A percentile compares a stretch with the other conserved stretches of the same genome.
Evolutionary conservation across 1,284 basidiomycete species (phyloP).

Genomic region (Chondrostereum purpureum): DNA sequence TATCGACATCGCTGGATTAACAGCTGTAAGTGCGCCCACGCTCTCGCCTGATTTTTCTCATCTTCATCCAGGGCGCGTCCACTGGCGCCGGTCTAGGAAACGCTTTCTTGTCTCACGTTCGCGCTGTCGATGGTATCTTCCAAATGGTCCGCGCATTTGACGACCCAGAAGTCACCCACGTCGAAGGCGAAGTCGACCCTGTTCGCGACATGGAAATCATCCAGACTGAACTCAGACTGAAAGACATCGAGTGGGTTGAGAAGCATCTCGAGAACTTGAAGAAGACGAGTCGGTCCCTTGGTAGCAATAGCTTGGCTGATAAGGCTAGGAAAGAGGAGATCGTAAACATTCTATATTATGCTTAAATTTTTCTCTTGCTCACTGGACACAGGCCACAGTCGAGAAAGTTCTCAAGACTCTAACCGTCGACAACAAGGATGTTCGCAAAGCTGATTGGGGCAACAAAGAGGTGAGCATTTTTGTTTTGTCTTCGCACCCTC

Average conservation of each 20-base stretch:
- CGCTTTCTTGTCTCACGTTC: slow-evolving; percentile 95
- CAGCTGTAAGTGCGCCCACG: slow-evolving; percentile 72
- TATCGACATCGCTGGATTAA: slow-evolving; percentile 98
- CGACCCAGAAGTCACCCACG: slow-evolving; percentile 98
- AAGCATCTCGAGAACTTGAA: slow-evolving; percentile 82
- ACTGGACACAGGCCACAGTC: slow-evolving; percentile 59
- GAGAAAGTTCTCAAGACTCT: slow-evolving; percentile 83
- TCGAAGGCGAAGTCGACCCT: slow-evolving; percentile 97
- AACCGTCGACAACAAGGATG: slow-evolving; percentile 82
- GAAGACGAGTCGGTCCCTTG: slow-evolving; percentile 65
- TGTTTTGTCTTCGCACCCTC: slow-evolving; percentile 4
- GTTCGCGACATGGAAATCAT: slow-evolving; percentile 98
- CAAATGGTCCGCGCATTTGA: slow-evolving; percentile 98
- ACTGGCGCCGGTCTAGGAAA: slow-evolving; percentile 98
- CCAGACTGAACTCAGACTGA: slow-evolving; percentile 86
- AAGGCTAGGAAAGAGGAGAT: slow-evolving; percentile 97
- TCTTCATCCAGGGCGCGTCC: slow-evolving; percentile 71
- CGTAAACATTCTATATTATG: slow-evolving; percentile 36
- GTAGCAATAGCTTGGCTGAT: slow-evolving; percentile 82
- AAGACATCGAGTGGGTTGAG: slow-evolving; percentile 99
- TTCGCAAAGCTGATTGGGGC: slow-evolving; percentile 91
- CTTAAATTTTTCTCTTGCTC: slow-evolving; percentile 15
- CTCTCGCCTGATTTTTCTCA: not conserved
- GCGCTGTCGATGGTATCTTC: slow-evolving; percentile 99
- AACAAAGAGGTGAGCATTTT: slow-evolving; percentile 86